Evolutionary conservation across 2,329 filamentous ascomycete species (phyloP).

Genomic region (Juglanconis oblonga): DNA sequence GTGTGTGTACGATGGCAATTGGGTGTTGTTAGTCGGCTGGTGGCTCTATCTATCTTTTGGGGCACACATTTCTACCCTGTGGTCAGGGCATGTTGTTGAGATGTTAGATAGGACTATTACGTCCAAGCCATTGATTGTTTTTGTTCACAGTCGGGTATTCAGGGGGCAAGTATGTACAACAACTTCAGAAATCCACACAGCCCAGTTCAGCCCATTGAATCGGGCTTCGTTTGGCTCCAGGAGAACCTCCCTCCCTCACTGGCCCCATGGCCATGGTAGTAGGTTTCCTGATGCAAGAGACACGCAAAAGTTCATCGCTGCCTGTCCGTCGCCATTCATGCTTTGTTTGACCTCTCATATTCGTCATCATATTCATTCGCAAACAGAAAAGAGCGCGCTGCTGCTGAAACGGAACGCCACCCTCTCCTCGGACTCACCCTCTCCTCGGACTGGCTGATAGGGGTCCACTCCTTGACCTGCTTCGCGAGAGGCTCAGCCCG

Average conservation of each 20-base stretch:
- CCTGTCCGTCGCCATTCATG: background rate
- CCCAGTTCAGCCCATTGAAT: background rate
- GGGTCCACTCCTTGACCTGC: no score
- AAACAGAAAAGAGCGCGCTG: background rate
- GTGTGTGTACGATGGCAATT: background rate
- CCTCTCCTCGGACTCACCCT: background rate
- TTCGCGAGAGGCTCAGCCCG: no score
- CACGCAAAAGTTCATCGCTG: background rate
- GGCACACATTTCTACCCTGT: background rate
- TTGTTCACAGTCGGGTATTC: constrained; percentile 1
- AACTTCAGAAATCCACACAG: background rate
- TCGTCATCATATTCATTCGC: constrained; percentile 10
- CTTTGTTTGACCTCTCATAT: background rate
- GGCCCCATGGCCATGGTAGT: background rate
- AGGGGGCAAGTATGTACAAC: constrained; percentile 9
- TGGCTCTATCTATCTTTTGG: background rate
- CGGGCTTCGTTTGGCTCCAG: background rate
- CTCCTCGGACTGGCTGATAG: no score
- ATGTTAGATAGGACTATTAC: constrained; percentile 1
- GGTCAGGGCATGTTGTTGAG: background rate
- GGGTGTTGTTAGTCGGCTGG: background rate
- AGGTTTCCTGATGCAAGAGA: background rate
- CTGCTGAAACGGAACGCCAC: background rate
- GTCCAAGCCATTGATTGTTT: background rate
- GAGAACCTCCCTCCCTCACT: background rate